phyloP scores from a whole-genome alignment of 1,284 basidiomycete species.

The Malassezia yamatoensis region DNA sequence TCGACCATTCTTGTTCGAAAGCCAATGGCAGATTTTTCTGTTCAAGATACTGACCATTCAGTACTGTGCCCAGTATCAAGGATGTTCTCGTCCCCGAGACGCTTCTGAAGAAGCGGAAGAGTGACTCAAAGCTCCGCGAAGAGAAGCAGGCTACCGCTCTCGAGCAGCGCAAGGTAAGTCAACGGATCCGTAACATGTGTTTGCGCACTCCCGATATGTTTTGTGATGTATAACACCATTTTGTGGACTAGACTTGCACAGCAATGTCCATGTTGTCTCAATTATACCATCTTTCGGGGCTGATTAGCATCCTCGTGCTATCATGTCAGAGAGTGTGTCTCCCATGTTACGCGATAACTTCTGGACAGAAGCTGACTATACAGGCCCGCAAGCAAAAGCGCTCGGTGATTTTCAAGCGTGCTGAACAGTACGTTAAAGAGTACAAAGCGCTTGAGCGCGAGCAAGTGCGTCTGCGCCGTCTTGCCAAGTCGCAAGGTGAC shows the following conservation, averaged over 20 bases:
- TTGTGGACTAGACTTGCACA: conserved; percentile 38
- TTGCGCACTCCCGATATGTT: not conserved
- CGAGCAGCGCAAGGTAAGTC: conserved; percentile 77
- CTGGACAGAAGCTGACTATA: not conserved
- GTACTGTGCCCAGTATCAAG: conserved; percentile 40
- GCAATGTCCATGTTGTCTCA: conserved; percentile 38
- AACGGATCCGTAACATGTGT: not conserved
- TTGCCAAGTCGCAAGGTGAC: conserved; percentile 81
- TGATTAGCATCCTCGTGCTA: conserved; percentile 19
- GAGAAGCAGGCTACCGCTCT: conserved; percentile 77
- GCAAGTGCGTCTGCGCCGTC: conserved; percentile 88
- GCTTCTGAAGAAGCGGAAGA: conserved; percentile 69
- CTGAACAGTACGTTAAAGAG: conserved; percentile 96
- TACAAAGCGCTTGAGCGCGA: conserved; percentile 86
- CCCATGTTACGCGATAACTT: not conserved
- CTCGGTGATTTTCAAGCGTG: conserved; percentile 98
- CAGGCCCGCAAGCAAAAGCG: conserved; percentile 56
- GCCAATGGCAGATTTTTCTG: not conserved
- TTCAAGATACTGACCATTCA: conserved; percentile 15
- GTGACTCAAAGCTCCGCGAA: conserved; percentile 93
- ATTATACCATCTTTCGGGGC: conserved; percentile 49
- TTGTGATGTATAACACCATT: conserved; percentile 36
- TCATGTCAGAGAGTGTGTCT: too few relatives aligned
- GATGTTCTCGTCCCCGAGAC: conserved; percentile 48
- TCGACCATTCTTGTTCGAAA: not conserved